Conservation (phyloP, 495 filamentous ascomycete genomes). For the Annulohypoxylon moriforme region DNA sequence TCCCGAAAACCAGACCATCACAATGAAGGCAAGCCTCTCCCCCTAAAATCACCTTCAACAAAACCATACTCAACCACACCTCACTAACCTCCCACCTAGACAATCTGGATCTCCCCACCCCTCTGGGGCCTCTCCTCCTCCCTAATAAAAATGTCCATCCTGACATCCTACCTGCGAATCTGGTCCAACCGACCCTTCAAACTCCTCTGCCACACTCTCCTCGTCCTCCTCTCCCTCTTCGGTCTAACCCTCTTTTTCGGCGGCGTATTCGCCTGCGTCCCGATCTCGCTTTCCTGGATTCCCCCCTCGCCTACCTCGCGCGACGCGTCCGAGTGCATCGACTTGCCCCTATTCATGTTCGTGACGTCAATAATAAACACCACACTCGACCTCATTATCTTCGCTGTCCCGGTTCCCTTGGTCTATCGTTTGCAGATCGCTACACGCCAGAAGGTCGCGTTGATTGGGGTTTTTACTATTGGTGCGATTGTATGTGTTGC, state of each 20-base stretch:
- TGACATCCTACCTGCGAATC: constrained; percentile 50
- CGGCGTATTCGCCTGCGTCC: constrained; percentile 44
- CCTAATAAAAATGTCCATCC: constrained; percentile 46
- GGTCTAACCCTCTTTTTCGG: constrained; percentile 39
- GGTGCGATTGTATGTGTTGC: constrained; percentile 47
- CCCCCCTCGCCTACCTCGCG: constrained; percentile 14
- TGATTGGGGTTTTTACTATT: constrained; percentile 46
- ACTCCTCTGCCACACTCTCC: constrained; percentile 20
- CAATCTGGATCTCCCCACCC: constrained; percentile 38
- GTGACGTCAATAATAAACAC: constrained; percentile 48
- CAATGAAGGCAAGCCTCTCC: constrained; percentile 23
- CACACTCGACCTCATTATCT: constrained; percentile 43
- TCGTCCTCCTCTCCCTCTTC: constrained; percentile 41
- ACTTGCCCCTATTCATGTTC: constrained; percentile 41
- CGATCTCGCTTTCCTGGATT: constrained; percentile 43
- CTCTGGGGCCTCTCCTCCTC: constrained; percentile 39
- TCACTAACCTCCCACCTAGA: constrained; percentile 15
- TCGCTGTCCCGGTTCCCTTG: constrained; percentile 39
- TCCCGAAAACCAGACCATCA: constrained; percentile 5
- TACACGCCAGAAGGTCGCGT: constrained; percentile 31
- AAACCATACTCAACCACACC: not conserved
- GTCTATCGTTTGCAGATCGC: constrained; percentile 36
- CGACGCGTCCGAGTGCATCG: constrained; percentile 38
- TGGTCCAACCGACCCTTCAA: constrained; percentile 43
- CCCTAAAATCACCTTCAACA: too few species aligned